These are phyloP conservation scores for Brasilioporus rufonigricans DNA, from an alignment of 768 basidiomycete species.

Conservation along the genomic window DNA sequence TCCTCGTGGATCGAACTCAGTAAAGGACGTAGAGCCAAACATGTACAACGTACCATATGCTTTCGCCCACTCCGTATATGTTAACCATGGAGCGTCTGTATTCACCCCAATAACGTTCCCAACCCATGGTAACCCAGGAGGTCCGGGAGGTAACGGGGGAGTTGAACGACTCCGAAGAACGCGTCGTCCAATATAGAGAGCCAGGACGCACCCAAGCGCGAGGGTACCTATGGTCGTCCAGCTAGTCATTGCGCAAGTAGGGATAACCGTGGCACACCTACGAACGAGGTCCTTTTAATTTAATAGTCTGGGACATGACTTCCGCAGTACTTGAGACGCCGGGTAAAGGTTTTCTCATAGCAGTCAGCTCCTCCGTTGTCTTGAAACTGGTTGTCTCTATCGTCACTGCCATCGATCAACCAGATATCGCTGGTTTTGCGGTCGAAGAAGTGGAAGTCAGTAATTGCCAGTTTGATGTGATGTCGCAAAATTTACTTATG, in stretches of 20 bases:
- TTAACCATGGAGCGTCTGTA: neutral
- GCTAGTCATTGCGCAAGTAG: neutral
- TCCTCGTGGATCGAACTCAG: neutral
- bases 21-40: neutral
- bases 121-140: neutral
- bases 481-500: too few species aligned
- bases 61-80: neutral
- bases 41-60: neutral
- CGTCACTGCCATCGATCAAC: too few species aligned
- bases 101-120: neutral
- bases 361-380: too few species aligned
- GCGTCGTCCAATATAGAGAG: neutral
- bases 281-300: too few species aligned
- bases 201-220: neutral
- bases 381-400: too few species aligned
- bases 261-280: too few species aligned
- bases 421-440: too few species aligned
- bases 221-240: neutral
- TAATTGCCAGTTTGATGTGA: too few species aligned
- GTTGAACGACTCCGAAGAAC: neutral
- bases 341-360: too few species aligned
- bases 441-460: too few species aligned
- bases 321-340: too few species aligned
- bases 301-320: too few species aligned
- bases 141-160: neutral